These are phyloP conservation scores for Beta corolliflora DNA, from an alignment of 179 eudicot genomes.

Conservation along the genomic window DNA sequence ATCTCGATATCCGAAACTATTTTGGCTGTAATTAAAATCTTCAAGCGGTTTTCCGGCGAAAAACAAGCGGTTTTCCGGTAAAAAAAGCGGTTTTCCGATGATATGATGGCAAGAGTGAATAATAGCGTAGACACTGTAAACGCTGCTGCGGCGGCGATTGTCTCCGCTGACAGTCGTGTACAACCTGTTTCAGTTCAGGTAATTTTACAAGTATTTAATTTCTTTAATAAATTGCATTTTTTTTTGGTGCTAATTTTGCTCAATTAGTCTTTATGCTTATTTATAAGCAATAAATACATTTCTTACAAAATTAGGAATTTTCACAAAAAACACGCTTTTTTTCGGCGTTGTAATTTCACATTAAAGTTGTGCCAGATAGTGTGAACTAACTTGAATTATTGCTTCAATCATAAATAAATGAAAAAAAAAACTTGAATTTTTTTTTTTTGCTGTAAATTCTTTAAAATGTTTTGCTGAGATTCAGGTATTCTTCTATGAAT, in stretches of 20 bases:
- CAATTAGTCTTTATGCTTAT: background rate
- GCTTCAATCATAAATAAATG: too few relatives aligned
- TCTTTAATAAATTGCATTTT: background rate
- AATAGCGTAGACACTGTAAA: slow-evolving; percentile 51
- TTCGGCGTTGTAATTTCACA: too few relatives aligned
- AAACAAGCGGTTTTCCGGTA: slow-evolving; percentile 16
- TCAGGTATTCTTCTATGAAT: background rate
- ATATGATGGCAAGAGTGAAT: slow-evolving; percentile 28
- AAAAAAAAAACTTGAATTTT: background rate
- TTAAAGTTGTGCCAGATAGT: background rate
- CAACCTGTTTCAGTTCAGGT: slow-evolving; percentile 52
- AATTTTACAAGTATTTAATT: background rate
- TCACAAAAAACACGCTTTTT: background rate
- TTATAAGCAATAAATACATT: background rate
- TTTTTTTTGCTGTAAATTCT: background rate
- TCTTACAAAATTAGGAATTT: background rate
- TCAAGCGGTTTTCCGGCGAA: background rate
- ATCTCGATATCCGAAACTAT: slow-evolving; percentile 9
- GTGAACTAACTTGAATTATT: background rate
- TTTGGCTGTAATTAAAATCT: background rate
- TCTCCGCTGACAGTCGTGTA: slow-evolving; percentile 47
- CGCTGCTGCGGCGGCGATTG: slow-evolving; percentile 58
- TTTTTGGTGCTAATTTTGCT: background rate
- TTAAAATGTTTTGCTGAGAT: background rate
- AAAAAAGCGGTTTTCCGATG: slow-evolving; percentile 27